Evolutionary conservation across 2,329 filamentous ascomycete genomes (phyloP).

Genomic region (Ascochyta lentis): DNA sequence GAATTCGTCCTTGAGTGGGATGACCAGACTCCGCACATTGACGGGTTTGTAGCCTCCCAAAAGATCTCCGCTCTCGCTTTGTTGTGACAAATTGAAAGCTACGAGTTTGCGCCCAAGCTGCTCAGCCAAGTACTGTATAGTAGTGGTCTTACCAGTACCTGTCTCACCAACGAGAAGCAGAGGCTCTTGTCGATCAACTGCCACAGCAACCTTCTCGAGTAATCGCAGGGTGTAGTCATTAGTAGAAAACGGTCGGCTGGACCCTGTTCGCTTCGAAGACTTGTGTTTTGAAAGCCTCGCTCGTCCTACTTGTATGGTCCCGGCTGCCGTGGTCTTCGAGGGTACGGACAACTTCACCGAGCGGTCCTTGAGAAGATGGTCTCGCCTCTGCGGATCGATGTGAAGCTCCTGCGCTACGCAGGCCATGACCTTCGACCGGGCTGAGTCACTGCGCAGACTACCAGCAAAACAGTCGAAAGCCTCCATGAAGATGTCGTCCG

Average conservation of each 20-base stretch:
- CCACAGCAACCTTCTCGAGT: constrained; percentile 86
- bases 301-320: constrained; percentile 48
- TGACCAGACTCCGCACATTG: constrained; percentile 83
- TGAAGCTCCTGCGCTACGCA: constrained; percentile 87
- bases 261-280: constrained; percentile 48
- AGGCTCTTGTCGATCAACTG: constrained; percentile 84
- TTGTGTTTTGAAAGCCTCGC: constrained; percentile 55
- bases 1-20: constrained; percentile 93
- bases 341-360: constrained; percentile 66
- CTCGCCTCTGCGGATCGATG: constrained; percentile 79
- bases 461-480: constrained; percentile 91
- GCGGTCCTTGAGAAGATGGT: constrained; percentile 77
- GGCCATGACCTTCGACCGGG: constrained; percentile 66
- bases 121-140: constrained; percentile 89
- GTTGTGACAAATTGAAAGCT: constrained; percentile 95
- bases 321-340: constrained; percentile 33
- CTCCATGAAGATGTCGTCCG: constrained; percentile 91
- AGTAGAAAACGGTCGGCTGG: constrained; percentile 75
- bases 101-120: constrained; percentile 85
- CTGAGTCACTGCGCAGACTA: constrained; percentile 71
- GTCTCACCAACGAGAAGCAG: constrained; percentile 97
- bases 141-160: constrained; percentile 96
- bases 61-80: constrained; percentile 95
- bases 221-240: constrained; percentile 84
- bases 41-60: constrained; percentile 96